Evolutionary conservation across 306 rosid genomes (phyloP), one percentile per base, ranked within the genome.

Genomic region (Trichosanthes cucumerina): DNA sequence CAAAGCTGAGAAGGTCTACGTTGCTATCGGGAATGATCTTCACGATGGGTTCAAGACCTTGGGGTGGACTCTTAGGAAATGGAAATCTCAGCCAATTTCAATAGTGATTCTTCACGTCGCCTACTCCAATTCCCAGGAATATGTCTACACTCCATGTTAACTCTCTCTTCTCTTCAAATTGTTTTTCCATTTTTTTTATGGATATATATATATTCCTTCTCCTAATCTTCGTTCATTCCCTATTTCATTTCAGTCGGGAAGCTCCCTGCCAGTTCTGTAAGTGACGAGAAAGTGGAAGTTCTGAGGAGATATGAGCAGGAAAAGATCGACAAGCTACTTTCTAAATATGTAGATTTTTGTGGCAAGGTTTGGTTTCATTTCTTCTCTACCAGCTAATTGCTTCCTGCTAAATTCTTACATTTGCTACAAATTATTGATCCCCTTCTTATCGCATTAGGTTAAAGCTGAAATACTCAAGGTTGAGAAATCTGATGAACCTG

Each of bases 81-180:
- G 97, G 98, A 91, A 81, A 60, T 84, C 86, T 77, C 86, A 79
- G 49, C 90, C 90, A 68, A 86, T 93, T 83, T 93, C 93, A 57
- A 54, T 93, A 19, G 91, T 90, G 74, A 83, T 93, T 85, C 93
- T 93, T 57, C 89, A 90, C 47, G 80, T 89, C 8, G 49, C 82
- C 80, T 69, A 79, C 80, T 83, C 16, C 34, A 31, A 26, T 49
- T 79, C 88, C 72, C 81, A 13, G 76, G 93, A 91, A 38, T 90
- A 80, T 82, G 97, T 93, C 53, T 43, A 78, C 44, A 93, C 97
- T 83, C 93, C 92, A 36, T 89, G 98, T 93, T 79, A 87, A 88
- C 79, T 85, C 23, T 38, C 16, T 38, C 31, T 24, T 0, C 43
- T 72, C 4, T 21, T 39, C 33, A 11, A 39, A 16, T 46, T 78